Conservation (phyloP, 208 protist species). For the Leptomonas pyrrhocoris region DNA sequence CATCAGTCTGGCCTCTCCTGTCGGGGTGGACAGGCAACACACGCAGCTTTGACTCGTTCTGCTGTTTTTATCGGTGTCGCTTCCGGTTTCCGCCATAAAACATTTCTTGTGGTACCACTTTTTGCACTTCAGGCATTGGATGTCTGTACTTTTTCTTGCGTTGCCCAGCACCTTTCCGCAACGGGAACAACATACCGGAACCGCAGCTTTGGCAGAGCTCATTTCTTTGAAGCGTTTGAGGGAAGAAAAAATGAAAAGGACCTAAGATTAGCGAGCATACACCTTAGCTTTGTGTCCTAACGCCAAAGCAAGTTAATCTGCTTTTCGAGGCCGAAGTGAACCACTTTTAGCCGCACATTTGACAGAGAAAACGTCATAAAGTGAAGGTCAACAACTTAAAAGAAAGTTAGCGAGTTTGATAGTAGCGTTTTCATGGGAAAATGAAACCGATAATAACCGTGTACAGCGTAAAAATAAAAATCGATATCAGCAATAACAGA, state of each 20-base stretch:
- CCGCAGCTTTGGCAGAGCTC: background rate
- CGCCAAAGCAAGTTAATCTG: too few species aligned
- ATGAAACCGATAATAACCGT: background rate
- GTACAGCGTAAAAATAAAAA: slow-evolving; percentile 2
- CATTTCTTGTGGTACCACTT: slow-evolving; percentile 47
- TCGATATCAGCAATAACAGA: slow-evolving; percentile 25
- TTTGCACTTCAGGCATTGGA: slow-evolving; percentile 31
- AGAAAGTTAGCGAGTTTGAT: background rate
- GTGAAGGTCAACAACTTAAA: too few species aligned
- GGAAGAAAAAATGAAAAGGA: slow-evolving; percentile 2
- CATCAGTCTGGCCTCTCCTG: slow-evolving; percentile 2
- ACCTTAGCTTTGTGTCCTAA: too few species aligned
- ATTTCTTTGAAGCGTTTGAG: background rate
- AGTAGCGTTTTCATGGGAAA: background rate
- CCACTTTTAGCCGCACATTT: too few species aligned
- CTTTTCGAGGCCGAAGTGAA: too few species aligned
- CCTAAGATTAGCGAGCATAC: background rate
- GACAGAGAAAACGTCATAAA: too few species aligned
- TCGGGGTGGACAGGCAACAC: slow-evolving; percentile 51
- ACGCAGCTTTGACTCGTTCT: slow-evolving; percentile 31
- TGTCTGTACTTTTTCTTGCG: background rate
- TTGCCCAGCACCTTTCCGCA: slow-evolving; percentile 9
- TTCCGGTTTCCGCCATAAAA: slow-evolving; percentile 56
- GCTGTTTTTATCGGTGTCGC: background rate
- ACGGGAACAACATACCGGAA: slow-evolving; percentile 6